Conservation (phyloP, 768 basidiomycete species). For the Lentinula aciculospora region DNA sequence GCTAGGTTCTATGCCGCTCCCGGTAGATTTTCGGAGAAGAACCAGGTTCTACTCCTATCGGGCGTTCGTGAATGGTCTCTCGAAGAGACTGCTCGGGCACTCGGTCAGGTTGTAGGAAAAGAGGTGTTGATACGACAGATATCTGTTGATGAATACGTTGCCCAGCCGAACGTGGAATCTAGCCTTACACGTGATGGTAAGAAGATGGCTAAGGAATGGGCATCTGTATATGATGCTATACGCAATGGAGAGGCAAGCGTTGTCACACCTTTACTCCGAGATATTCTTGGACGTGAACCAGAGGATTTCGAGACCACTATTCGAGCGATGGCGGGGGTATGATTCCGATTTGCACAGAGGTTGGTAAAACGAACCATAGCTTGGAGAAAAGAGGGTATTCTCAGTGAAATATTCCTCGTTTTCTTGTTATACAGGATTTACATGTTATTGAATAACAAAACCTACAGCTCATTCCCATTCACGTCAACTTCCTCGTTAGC, state of each 20-base stretch:
- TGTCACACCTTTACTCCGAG: background rate
- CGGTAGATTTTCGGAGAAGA: background rate
- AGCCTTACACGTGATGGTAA: background rate
- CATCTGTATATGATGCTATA: slow-evolving; percentile 3
- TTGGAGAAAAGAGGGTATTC: no score
- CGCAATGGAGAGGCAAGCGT: background rate
- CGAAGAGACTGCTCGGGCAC: background rate
- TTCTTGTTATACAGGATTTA: background rate
- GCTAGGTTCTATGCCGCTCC: background rate
- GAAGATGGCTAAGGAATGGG: background rate
- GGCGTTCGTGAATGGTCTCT: slow-evolving; percentile 3
- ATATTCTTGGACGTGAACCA: slow-evolving; percentile 1
- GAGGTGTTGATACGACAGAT: background rate
- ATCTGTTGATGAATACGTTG: background rate
- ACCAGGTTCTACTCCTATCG: background rate
- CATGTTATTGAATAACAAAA: background rate
- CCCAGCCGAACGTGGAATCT: background rate
- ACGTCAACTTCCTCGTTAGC: background rate
- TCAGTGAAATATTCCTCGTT: background rate
- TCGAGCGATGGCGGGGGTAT: background rate
- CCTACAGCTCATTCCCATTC: background rate
- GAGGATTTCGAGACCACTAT: slow-evolving; percentile 3
- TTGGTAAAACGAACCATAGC: no score
- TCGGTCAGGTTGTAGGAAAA: background rate
- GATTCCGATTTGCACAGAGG: no score